Evolutionary conservation across 441 rosid species (phyloP).

Genomic region (Viola pubescens): DNA sequence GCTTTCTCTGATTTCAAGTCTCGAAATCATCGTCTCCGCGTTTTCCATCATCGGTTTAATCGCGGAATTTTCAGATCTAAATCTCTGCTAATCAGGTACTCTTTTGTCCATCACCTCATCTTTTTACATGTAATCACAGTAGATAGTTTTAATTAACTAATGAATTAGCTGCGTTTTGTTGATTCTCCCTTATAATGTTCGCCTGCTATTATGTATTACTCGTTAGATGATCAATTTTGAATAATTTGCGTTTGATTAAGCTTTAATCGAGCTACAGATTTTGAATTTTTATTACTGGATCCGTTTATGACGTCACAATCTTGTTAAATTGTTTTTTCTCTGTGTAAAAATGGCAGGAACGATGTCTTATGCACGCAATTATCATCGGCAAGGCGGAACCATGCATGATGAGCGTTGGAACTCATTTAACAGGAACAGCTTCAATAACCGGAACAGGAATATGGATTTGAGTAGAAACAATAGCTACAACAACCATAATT

Average conservation of each 20-base stretch:
- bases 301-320: neutral
- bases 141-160: neutral
- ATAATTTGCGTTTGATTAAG: neutral
- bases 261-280: neutral
- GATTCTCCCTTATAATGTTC: too few species aligned
- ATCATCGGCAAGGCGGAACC: constrained; percentile 36
- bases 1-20: neutral
- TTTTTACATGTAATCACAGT: neutral
- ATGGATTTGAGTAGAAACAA: constrained; percentile 16
- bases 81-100: constrained; percentile 17
- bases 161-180: too few species aligned
- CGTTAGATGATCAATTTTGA: too few species aligned
- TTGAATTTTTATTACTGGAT: neutral
- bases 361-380: constrained; percentile 46
- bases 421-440: constrained; percentile 23
- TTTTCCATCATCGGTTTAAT: constrained; percentile 4
- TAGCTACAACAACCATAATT: constrained; percentile 6
- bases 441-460: constrained; percentile 17
- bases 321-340: neutral
- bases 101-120: neutral
- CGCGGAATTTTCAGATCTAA: constrained; percentile 17
- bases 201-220: too few species aligned
- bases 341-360: constrained; percentile 16
- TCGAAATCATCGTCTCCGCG: neutral
- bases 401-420: constrained; percentile 29